Base-by-base conservation (phyloP, 2,329 filamentous ascomycete genomes). In the Neonectria punicea region DNA sequence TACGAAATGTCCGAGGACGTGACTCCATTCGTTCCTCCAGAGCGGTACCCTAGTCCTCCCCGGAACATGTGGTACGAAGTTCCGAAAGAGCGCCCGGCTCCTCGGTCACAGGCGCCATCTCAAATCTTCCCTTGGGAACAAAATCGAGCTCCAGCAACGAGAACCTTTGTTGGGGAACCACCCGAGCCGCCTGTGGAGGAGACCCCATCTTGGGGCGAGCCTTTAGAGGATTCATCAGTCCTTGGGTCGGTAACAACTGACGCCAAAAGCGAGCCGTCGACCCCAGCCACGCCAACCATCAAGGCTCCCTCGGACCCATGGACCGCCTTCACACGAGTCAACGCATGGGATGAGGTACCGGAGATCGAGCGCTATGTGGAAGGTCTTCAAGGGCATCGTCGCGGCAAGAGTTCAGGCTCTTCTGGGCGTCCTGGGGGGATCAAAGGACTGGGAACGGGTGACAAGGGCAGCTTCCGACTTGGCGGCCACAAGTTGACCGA, bases 51-150 rank as follows among this genome's bases (percentile, higher is more conserved):
- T 3, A 92, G 93, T 74, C 93, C 93, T 18, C 93, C 94, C 0
- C 92, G 87, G 77, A 87, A 94, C 75, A 94, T 97, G 93, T 96
- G 91, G 86, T 97, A 96, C 76, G 84, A 95, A 73, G 87, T 97
- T 39, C 94, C 94, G 5, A 88, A 85, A 67, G 85, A 87, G 63
- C 83, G 83, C 18, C 88, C 88, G 22, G 85, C 88, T 53, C 82
- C 79, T 25, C 73, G 75, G n/a, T 71, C 85, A 47, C 83, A 89
- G 68, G 86, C 82, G 66, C 87, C 90, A 14, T 85, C 86, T 53
- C 86, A 90, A 3, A 90, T 98, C 53, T 99, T 99, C 78, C 96
- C 96, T 0, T 99, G 96, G 96, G 96, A 99, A 78, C 81, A 80
- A 46, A 82, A 90, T 63, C 87, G 87, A 66, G 85, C 90, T 13